These are phyloP conservation scores for Paracoccidioides brasiliensis DNA, from an alignment of 2,329 filamentous ascomycete genomes.

Conservation along the genomic window DNA sequence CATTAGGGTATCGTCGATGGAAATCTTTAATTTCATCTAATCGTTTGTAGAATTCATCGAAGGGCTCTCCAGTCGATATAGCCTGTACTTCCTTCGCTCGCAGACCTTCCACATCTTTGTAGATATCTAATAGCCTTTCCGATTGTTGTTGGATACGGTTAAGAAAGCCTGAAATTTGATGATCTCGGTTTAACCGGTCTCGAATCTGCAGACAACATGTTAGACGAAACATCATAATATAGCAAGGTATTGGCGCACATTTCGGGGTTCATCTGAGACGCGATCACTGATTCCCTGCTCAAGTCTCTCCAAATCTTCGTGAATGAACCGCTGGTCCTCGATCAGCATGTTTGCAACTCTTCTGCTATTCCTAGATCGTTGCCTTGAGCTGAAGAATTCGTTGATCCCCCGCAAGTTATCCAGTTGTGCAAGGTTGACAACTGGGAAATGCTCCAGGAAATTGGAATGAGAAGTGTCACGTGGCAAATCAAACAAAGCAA, in stretches of 20 bases:
- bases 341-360: conserved; percentile 49
- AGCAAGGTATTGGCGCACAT: conserved; percentile 43
- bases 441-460: no score
- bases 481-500: conserved; percentile 2
- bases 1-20: conserved; percentile 82
- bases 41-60: conserved; percentile 85
- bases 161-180: conserved; percentile 79
- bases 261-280: conserved; percentile 74
- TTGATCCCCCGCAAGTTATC: neutral
- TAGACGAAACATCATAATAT: conserved; percentile 11
- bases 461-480: neutral
- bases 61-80: conserved; percentile 71
- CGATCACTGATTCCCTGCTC: conserved; percentile 90
- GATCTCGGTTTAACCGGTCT: conserved; percentile 77
- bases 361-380: neutral
- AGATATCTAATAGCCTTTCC: conserved; percentile 64
- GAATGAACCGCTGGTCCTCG: conserved; percentile 85
- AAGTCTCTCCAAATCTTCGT: conserved; percentile 91
- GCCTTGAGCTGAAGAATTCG: neutral
- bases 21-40: conserved; percentile 70
- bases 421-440: no score
- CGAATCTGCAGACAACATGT: conserved; percentile 50
- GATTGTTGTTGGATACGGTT: conserved; percentile 81
- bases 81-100: conserved; percentile 69
- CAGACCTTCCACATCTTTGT: conserved; percentile 61